Conservation (phyloP, 106 monocot genomes). For the Posidonia australis region DNA sequence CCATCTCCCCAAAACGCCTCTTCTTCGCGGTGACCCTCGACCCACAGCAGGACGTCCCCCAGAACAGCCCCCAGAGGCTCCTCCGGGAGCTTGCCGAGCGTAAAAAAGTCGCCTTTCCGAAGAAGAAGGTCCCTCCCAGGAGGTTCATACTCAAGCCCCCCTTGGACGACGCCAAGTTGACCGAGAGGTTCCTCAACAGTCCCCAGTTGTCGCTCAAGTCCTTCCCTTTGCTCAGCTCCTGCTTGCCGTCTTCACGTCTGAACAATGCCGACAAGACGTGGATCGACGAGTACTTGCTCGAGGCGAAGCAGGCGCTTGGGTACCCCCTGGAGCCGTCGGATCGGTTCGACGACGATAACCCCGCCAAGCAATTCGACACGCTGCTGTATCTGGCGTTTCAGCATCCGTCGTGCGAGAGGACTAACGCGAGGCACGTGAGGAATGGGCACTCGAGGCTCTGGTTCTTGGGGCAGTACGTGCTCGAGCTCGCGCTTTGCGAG, state of each 20-base stretch:
- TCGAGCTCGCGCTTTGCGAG: conserved; percentile 75
- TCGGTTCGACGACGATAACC: conserved; percentile 47
- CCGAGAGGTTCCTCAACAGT: conserved; percentile 65
- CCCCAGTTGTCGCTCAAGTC: conserved; percentile 86
- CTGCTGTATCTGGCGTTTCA: conserved; percentile 86
- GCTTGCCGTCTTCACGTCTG: conserved; percentile 62
- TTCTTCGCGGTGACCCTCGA: conserved; percentile 29
- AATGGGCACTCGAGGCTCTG: conserved; percentile 88
- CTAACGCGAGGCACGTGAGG: conserved; percentile 61
- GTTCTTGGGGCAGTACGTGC: conserved; percentile 81
- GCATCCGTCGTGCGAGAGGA: conserved; percentile 62
- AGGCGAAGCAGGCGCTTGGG: conserved; percentile 93
- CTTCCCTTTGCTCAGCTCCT: conserved; percentile 78
- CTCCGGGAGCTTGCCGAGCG: conserved; percentile 87
- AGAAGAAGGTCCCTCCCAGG: conserved; percentile 69
- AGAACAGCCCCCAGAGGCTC: conserved; percentile 74
- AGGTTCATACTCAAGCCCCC: conserved; percentile 92
- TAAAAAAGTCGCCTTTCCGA: conserved; percentile 50
- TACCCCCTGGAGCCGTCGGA: conserved; percentile 74
- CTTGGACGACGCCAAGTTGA: conserved; percentile 70
- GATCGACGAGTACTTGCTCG: conserved; percentile 93
- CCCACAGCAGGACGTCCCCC: conserved; percentile 23
- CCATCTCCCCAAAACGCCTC: conserved; percentile 1
- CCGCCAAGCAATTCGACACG: conserved; percentile 78
- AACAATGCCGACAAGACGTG: conserved; percentile 73